phyloP scores from a whole-genome alignment of 176 grass and related monocot genomes.

The Eleusine indica region DNA sequence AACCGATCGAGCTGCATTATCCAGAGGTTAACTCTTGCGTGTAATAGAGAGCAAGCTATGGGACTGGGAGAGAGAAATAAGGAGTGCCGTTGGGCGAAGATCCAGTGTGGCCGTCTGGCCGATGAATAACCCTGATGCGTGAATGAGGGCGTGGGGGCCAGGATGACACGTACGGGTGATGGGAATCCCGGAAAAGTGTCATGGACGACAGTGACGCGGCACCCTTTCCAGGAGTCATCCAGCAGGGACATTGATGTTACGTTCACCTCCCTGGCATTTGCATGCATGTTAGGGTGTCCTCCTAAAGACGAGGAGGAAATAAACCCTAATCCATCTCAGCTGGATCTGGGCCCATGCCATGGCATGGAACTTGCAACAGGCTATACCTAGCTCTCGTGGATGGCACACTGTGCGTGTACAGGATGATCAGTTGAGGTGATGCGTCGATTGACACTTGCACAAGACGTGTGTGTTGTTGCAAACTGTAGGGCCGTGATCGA shows the following conservation, averaged over 20 bases:
- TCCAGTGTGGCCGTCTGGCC: background rate
- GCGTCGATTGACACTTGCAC: background rate
- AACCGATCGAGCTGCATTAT: background rate
- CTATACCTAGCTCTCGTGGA: background rate
- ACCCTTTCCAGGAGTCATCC: slow-evolving; percentile 27
- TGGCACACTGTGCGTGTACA: background rate
- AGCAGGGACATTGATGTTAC: slow-evolving; percentile 25
- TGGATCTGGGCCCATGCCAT: background rate
- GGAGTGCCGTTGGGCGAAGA: background rate
- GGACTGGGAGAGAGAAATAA: too few relatives aligned
- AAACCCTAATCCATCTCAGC: background rate
- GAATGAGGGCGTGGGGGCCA: background rate
- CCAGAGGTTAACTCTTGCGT: background rate
- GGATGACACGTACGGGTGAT: background rate
- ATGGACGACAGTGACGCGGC: slow-evolving; percentile 27
- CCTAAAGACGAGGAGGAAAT: background rate
- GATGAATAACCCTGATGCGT: too few relatives aligned
- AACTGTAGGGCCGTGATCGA: slow-evolving; percentile 18
- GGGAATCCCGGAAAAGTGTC: slow-evolving; percentile 16
- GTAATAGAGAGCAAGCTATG: too few relatives aligned
- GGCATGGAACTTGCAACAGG: background rate
- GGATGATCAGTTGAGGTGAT: background rate
- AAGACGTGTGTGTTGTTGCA: background rate
- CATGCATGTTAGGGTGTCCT: background rate
- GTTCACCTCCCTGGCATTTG: background rate